A percentile compares a stretch with the other conserved stretches of the same genome.
These are phyloP conservation scores for Pseudoperonospora humuli DNA, from an alignment of 352 stramenopile genomes.

Conservation along the genomic window DNA sequence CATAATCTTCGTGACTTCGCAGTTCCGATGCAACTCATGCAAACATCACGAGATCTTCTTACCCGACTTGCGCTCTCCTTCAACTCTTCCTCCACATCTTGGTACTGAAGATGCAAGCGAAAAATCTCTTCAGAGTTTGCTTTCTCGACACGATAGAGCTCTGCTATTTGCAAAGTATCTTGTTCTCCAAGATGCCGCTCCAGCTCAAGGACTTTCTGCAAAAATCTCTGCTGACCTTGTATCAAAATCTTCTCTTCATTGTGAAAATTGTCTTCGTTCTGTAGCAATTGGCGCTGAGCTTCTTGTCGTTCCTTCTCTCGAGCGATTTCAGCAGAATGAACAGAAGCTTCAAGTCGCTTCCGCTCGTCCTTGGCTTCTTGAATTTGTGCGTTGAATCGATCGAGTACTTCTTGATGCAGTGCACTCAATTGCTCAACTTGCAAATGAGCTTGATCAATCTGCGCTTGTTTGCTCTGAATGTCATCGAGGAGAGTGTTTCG, in stretches of 20 bases:
- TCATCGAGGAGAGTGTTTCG: slow-evolving; percentile 34
- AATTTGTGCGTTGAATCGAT: slow-evolving; percentile 42
- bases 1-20: neutral
- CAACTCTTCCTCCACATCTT: slow-evolving; percentile 54
- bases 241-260: slow-evolving; percentile 62
- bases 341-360: slow-evolving; percentile 30
- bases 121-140: slow-evolving; percentile 38
- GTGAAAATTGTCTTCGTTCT: slow-evolving; percentile 59
- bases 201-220: slow-evolving; percentile 58
- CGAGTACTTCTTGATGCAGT: slow-evolving; percentile 55
- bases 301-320: slow-evolving; percentile 42
- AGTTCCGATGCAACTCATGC: neutral
- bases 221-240: slow-evolving; percentile 45
- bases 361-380: slow-evolving; percentile 52
- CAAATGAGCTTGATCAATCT: slow-evolving; percentile 44
- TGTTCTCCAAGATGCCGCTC: slow-evolving; percentile 55
- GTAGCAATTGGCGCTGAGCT: slow-evolving; percentile 43
- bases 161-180: slow-evolving; percentile 56
- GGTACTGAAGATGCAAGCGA: slow-evolving; percentile 30
- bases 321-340: slow-evolving; percentile 31
- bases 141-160: slow-evolving; percentile 56
- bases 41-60: neutral
- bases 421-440: slow-evolving; percentile 47
- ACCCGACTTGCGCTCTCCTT: slow-evolving; percentile 55
- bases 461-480: slow-evolving; percentile 49